Evolutionary conservation across 306 rosid genomes (phyloP).

Genomic region (Cyamopsis tetragonoloba): DNA sequence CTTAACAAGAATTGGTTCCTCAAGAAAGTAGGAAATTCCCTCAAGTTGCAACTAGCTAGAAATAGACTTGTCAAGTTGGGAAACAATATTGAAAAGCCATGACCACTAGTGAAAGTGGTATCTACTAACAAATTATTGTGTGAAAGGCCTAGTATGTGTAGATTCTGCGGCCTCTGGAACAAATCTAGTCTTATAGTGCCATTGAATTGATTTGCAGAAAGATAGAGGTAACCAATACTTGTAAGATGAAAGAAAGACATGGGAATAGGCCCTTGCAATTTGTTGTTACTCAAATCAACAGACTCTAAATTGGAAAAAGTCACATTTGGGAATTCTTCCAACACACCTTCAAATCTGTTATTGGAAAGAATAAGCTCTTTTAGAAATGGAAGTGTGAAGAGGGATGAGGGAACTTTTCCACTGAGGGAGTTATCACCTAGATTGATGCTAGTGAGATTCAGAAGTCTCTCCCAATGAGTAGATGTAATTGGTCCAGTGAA

Average conservation of each 20-base stretch:
- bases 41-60: slow-evolving; percentile 31
- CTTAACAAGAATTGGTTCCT: background rate
- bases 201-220: slow-evolving; percentile 38
- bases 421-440: background rate
- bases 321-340: background rate
- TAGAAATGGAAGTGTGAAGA: slow-evolving; percentile 5
- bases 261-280: slow-evolving; percentile 37
- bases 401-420: background rate
- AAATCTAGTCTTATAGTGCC: background rate
- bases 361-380: background rate
- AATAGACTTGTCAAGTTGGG: background rate
- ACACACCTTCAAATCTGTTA: background rate
- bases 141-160: slow-evolving; percentile 38
- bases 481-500: slow-evolving; percentile 3
- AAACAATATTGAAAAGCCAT: background rate
- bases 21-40: slow-evolving; percentile 26
- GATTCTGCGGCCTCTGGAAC: background rate
- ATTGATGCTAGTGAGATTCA: background rate
- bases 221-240: background rate
- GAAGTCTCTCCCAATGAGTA: background rate
- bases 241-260: background rate
- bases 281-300: slow-evolving; percentile 37
- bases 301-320: background rate
- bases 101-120: fast-evolving
- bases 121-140: slow-evolving; percentile 24